These are phyloP conservation scores for Schizosaccharomyces versatilis DNA, from an alignment of 1,139 yeast genomes.

Conservation along the genomic window DNA sequence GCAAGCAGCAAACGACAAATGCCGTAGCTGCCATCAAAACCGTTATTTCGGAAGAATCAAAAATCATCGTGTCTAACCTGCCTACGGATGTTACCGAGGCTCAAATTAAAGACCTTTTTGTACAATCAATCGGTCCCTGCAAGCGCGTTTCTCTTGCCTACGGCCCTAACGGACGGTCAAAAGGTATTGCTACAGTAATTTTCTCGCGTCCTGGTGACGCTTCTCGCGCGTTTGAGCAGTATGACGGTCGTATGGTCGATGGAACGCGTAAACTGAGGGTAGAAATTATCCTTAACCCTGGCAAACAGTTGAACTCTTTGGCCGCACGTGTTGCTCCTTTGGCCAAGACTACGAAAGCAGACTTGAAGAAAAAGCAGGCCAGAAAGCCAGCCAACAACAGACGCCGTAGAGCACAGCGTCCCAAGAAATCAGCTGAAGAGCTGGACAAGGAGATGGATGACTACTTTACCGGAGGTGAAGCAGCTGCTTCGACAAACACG, in stretches of 20 bases:
- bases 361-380: constrained; percentile 4
- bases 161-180: constrained; percentile 73
- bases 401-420: constrained; percentile 11
- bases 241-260: constrained; percentile 85
- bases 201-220: constrained; percentile 52
- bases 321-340: constrained; percentile 8
- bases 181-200: constrained; percentile 73
- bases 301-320: constrained; percentile 42
- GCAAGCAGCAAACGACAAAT: constrained; percentile 9
- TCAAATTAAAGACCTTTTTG: constrained; percentile 53
- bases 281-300: constrained; percentile 74
- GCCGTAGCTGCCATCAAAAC: constrained; percentile 12
- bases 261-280: constrained; percentile 51
- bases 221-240: constrained; percentile 51
- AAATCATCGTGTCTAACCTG: constrained; percentile 5
- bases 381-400: constrained; percentile 7
- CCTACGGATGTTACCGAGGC: constrained; percentile 7
- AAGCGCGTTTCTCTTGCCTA: constrained; percentile 48
- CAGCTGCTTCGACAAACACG: neutral
- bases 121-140: constrained; percentile 73
- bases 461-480: constrained; percentile 24
- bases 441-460: constrained; percentile 84
- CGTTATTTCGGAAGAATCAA: constrained; percentile 12
- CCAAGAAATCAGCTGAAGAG: constrained; percentile 65
- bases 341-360: neutral